Conservation (phyloP, 2,329 filamentous ascomycete species). For the Fusarium continuum region DNA sequence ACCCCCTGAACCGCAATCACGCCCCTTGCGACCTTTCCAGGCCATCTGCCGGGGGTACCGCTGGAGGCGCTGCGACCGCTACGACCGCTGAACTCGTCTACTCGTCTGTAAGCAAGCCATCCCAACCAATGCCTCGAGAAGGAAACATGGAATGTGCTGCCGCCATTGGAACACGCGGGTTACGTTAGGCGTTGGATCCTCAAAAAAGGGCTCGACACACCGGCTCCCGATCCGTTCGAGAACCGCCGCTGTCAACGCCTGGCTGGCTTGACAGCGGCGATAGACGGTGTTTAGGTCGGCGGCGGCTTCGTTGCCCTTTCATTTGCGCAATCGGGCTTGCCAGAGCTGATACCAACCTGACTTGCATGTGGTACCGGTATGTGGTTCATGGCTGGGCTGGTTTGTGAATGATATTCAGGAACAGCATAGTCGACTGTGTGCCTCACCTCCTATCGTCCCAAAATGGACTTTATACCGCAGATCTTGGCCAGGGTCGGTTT, state of each 20-base stretch:
- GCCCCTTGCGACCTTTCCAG: conserved; percentile 15
- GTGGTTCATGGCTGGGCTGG: conserved; percentile 4
- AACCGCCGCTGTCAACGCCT: neutral
- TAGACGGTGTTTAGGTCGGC: neutral
- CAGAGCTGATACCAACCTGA: conserved; percentile 10
- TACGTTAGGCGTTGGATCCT: conserved; percentile 24
- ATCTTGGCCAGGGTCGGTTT: conserved; percentile 27
- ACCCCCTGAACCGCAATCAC: conserved; percentile 19
- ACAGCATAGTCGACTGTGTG: conserved; percentile 22
- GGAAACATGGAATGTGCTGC: conserved; percentile 41
- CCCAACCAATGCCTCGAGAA: conserved; percentile 40
- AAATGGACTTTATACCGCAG: conserved; percentile 27
- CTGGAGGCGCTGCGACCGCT: conserved; percentile 38
- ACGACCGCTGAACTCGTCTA: conserved; percentile 37
- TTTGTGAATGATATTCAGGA: conserved; percentile 33
- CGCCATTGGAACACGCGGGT: conserved; percentile 40
- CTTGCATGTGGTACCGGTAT: too few species aligned
- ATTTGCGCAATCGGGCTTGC: neutral
- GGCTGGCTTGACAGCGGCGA: neutral
- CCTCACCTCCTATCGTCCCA: conserved; percentile 13
- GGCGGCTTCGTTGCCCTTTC: neutral
- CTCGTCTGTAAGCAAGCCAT: conserved; percentile 39
- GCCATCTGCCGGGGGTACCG: conserved; percentile 22
- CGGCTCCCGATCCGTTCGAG: neutral
- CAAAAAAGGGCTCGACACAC: conserved; percentile 1